A percentile compares a stretch with the other conserved stretches of the same genome.
Conservation (phyloP, 495 filamentous ascomycete genomes). For the Pseudomonodictys pantanalensis region DNA sequence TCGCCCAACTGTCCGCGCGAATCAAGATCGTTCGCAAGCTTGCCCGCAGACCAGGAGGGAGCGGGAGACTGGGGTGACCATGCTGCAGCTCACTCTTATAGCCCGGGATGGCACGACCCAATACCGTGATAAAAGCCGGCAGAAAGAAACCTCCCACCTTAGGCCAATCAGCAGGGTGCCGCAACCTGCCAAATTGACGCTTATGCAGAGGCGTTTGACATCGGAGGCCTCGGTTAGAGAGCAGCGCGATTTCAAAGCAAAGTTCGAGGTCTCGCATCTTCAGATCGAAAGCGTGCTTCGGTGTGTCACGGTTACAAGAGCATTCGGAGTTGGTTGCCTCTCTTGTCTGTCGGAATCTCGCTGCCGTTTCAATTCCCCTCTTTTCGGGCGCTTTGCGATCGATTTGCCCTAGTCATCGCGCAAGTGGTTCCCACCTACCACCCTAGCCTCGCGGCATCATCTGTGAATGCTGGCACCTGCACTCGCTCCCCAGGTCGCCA, state of each 20-base stretch:
- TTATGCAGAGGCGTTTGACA: constrained; percentile 36
- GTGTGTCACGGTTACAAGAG: constrained; percentile 7
- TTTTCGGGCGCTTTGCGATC: constrained; percentile 2
- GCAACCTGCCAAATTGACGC: constrained; percentile 25
- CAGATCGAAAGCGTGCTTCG: constrained; percentile 8
- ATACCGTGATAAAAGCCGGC: constrained; percentile 26
- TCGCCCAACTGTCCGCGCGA: constrained; percentile 20
- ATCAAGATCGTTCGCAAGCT: constrained; percentile 8
- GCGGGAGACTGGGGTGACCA: constrained; percentile 34
- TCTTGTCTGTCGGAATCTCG: constrained; percentile 12
- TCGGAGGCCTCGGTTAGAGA: constrained; percentile 32
- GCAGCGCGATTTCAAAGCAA: constrained; percentile 34
- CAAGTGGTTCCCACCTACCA: constrained; percentile 1
- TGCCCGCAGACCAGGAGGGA: constrained; percentile 22
- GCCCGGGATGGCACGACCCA: constrained; percentile 32
- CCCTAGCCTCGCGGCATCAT: constrained; percentile 14
- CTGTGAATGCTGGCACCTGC: constrained; percentile 16
- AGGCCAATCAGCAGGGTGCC: constrained; percentile 26
- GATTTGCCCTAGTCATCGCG: constrained; percentile 11
- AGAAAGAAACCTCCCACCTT: constrained; percentile 22
- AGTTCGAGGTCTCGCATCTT: constrained; percentile 4
- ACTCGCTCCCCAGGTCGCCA: constrained; percentile 25
- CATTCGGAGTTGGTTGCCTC: constrained; percentile 3
- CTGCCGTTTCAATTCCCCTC: constrained; percentile 10
- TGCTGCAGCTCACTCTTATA: constrained; percentile 23